Base-by-base conservation (phyloP, 225 moss, liverwort and hornwort species). In the Ulota crispa region DNA sequence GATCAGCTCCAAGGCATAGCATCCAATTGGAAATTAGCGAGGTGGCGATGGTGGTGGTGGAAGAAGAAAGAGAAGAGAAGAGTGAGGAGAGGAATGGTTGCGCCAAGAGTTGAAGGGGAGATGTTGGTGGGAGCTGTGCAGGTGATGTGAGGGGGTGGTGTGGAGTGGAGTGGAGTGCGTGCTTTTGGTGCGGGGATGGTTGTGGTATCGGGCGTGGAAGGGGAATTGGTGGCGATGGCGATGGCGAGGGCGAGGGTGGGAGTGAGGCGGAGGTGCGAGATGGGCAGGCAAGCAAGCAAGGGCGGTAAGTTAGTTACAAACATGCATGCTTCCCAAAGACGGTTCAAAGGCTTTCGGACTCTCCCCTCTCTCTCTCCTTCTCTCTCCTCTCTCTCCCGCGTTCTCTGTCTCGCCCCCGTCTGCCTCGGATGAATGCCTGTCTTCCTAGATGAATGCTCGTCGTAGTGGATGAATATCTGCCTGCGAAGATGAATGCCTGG, bases 251-350 rank as follows among this genome's bases (percentile, higher is more conserved):
- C 23, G 23, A 21, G 8, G 9, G 23, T 7, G 53, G 27, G 26
- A 5, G 27, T 11, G 60, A 2, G 59, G 59, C 24, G 11, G 59
- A 59, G 24, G 59, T 59, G 9, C 4, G 64, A 50, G 77, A 64
- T 76, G 76, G 76, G 76, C 47, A 47, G 47, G 47, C 31, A n/a
- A 50, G 23, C 43, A 7, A 36, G 39, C 39, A 39, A 39, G 9
- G 39, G 39, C 9, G 39, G 76, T n/a, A n/a, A n/a, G 64, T 65
- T 77, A 77, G 77, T 77, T 77, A 77, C 52, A 77, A 36, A 9
- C 77, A 64, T 18, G 64, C 64, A 21, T n/a, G n/a, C 9, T 23
- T 47, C 23, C 45, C 45, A 15, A 47, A 77, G 34, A 31, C 64
- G 50, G 77, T 47, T 47, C 45, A 47, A 47, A n/a, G 21, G 8